phyloP scores from a whole-genome alignment of 768 basidiomycete genomes.

The Imleria badia region DNA sequence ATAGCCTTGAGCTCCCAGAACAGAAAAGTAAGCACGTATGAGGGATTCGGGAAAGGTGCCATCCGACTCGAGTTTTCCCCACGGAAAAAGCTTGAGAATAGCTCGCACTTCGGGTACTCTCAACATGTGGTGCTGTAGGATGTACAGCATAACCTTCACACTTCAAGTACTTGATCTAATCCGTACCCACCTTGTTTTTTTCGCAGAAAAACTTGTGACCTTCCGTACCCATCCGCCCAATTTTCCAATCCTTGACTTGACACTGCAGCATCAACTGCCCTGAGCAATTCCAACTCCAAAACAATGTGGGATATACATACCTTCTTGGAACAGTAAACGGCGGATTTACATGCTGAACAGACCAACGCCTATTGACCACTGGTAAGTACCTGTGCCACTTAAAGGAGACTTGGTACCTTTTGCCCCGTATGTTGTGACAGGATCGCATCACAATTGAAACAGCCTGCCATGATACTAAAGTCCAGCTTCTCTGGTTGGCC shows the following conservation, averaged over 20 bases:
- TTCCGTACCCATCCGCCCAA: constrained; percentile 25
- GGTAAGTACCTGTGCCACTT: background rate
- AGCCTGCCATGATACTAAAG: constrained; percentile 23
- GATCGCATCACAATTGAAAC: constrained; percentile 21
- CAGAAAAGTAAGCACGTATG: constrained; percentile 36
- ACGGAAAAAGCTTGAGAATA: constrained; percentile 39
- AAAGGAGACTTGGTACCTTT: constrained; percentile 18
- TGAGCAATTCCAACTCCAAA: background rate
- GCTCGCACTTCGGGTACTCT: constrained; percentile 33
- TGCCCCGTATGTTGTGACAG: constrained; percentile 8
- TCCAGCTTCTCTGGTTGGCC: constrained; percentile 32
- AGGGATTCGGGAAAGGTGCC: constrained; percentile 37
- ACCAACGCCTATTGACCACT: constrained; percentile 21
- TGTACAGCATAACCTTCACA: background rate
- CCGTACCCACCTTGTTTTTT: constrained; percentile 32
- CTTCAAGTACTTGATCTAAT: background rate
- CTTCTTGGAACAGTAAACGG: constrained; percentile 33
- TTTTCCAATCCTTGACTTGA: constrained; percentile 38
- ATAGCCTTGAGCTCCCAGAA: constrained; percentile 39
- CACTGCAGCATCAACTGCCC: constrained; percentile 24
- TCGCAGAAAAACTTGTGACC: constrained; percentile 36
- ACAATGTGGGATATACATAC: constrained; percentile 12
- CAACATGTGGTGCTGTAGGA: constrained; percentile 37
- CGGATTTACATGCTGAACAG: constrained; percentile 30
- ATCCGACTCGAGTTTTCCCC: constrained; percentile 44